Conservation (phyloP, 108 stramenopile species). For the Ochromonas danica region DNA sequence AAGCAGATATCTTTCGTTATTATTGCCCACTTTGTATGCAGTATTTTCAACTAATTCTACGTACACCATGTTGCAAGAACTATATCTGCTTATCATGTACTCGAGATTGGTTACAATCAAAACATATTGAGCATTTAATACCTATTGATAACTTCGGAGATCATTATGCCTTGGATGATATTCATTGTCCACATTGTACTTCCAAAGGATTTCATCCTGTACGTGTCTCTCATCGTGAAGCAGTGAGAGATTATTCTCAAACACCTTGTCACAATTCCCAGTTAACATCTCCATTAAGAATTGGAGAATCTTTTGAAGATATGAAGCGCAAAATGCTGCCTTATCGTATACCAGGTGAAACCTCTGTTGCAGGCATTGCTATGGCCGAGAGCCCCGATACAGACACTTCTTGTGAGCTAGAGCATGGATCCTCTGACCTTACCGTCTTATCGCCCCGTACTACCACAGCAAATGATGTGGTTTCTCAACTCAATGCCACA, state of each 20-base stretch:
- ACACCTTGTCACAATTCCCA: neutral
- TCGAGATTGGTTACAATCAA: neutral
- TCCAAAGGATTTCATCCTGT: neutral
- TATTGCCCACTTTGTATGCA: conserved; percentile 22
- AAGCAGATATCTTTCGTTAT: neutral
- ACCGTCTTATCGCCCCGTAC: too few species aligned
- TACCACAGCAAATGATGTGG: too few species aligned
- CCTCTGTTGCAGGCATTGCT: too few species aligned
- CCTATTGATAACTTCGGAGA: neutral
- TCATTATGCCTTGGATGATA: neutral
- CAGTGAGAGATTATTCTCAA: neutral
- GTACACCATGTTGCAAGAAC: neutral
- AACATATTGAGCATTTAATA: neutral
- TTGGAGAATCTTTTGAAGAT: conserved; percentile 20
- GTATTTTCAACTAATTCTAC: neutral
- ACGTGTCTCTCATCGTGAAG: neutral
- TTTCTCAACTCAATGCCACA: too few species aligned
- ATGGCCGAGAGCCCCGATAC: too few species aligned
- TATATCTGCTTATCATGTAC: conserved; percentile 2
- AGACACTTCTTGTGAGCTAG: too few species aligned
- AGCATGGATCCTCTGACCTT: too few species aligned
- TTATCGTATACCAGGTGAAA: too few species aligned
- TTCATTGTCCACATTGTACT: conserved; percentile 3
- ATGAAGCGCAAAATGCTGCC: conserved; percentile 25
- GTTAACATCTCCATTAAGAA: neutral